Conservation (phyloP, 2,329 filamentous ascomycete genomes). For the Fusarium citri region DNA sequence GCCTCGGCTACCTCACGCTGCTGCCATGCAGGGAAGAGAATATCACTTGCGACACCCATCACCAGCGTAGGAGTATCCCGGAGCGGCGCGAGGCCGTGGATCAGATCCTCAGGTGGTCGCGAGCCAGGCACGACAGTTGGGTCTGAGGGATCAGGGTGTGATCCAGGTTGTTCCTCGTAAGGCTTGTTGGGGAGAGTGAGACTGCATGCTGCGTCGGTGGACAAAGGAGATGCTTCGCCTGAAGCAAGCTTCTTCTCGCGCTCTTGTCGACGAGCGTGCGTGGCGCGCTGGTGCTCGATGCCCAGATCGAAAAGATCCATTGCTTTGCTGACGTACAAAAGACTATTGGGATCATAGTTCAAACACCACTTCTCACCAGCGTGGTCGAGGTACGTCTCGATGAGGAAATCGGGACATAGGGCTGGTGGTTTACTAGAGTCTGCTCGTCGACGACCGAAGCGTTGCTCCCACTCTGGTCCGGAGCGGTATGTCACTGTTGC, state of each 20-base stretch:
- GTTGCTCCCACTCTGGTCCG: constrained; percentile 96
- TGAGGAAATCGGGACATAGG: constrained; percentile 95
- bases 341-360: constrained; percentile 94
- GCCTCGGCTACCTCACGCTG: constrained; percentile 93
- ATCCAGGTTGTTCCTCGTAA: constrained; percentile 82
- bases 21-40: constrained; percentile 97
- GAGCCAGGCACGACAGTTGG: constrained; percentile 49
- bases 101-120: constrained; percentile 80
- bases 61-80: constrained; percentile 85
- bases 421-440: constrained; percentile 89
- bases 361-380: constrained; percentile 98
- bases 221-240: constrained; percentile 62
- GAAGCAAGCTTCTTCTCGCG: constrained; percentile 69
- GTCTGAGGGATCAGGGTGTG: constrained; percentile 51
- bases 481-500: constrained; percentile 97
- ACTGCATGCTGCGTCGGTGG: constrained; percentile 66
- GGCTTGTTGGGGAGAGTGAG: constrained; percentile 85
- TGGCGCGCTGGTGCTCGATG: constrained; percentile 72
- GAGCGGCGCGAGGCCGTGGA: constrained; percentile 77
- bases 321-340: constrained; percentile 96
- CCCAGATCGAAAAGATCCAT: constrained; percentile 99
- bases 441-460: constrained; percentile 88
- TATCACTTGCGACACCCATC: constrained; percentile 94
- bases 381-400: constrained; percentile 98
- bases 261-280: constrained; percentile 70